Conservation (phyloP, 208 protist species). For the Acanthamoeba sp. region DNA sequence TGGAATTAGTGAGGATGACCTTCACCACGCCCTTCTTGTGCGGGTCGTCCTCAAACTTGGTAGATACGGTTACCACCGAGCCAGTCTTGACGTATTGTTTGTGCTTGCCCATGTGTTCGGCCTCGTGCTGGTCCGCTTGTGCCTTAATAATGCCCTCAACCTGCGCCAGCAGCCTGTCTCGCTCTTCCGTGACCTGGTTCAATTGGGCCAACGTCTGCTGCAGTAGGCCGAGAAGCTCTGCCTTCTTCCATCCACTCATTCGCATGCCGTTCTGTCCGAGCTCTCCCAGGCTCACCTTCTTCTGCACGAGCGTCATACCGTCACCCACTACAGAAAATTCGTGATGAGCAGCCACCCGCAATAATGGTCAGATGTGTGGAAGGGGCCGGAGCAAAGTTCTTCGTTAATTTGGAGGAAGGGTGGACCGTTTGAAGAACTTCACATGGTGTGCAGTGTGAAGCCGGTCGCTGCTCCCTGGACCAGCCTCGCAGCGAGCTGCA, state of each 20-base stretch:
- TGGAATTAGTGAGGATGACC: slow-evolving; percentile 14
- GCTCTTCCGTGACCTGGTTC: not conserved
- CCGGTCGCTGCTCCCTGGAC: not conserved
- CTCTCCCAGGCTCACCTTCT: not conserved
- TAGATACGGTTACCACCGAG: not conserved
- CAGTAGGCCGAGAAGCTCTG: not conserved
- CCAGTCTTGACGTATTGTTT: slow-evolving; percentile 1
- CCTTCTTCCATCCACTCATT: not conserved
- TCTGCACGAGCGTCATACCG: not conserved
- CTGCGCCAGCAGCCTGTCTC: not conserved
- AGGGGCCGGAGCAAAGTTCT: too few relatives aligned
- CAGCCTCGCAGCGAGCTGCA: too few relatives aligned
- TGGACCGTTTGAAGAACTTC: slow-evolving; percentile 27
- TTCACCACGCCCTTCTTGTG: not conserved
- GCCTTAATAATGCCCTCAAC: not conserved
- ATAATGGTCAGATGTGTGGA: too few relatives aligned
- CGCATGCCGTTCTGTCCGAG: not conserved
- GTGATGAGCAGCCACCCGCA: too few relatives aligned
- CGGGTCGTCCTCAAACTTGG: not conserved
- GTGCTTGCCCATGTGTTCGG: not conserved
- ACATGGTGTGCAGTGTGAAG: not conserved
- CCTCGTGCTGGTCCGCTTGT: not conserved
- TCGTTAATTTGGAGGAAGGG: not conserved
- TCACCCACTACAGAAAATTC: not conserved
- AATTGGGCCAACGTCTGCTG: not conserved